phyloP scores from a whole-genome alignment of 2,329 filamentous ascomycete genomes.

The Fusarium albosuccineum region DNA sequence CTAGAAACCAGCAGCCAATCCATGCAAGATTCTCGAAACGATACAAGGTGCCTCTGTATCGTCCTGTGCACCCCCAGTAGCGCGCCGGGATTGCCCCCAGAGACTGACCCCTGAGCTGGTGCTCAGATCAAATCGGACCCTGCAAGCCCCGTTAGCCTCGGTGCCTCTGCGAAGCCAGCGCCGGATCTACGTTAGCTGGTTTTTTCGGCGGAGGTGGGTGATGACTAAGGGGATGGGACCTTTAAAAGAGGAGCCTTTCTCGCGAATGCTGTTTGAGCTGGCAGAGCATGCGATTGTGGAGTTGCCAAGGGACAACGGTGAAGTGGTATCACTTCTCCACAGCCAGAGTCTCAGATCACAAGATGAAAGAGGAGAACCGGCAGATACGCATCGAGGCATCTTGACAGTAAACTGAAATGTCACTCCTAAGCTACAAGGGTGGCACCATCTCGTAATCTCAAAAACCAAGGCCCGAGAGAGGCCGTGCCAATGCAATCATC shows the following conservation, averaged over 20 bases:
- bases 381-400: neutral
- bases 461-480: neutral
- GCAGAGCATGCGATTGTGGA: constrained; percentile 6
- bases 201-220: neutral
- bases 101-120: neutral
- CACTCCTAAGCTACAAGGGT: neutral
- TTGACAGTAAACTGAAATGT: neutral
- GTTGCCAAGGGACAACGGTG: constrained; percentile 4
- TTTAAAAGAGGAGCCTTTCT: neutral
- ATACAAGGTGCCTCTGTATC: constrained; percentile 9
- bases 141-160: neutral
- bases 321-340: neutral
- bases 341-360: neutral
- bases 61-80: neutral
- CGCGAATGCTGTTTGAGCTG: neutral
- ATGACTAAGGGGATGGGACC: neutral
- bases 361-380: neutral
- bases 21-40: constrained; percentile 9
- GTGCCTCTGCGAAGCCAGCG: neutral
- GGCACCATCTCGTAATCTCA: neutral
- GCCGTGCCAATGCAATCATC: neutral
- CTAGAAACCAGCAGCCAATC: constrained; percentile 3
- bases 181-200: too few relatives aligned
- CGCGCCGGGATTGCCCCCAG: constrained; percentile 6
- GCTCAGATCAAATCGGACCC: neutral